Evolutionary conservation across 208 protist species (phyloP), one percentile per base, ranked within the genome.

Genomic region (Endotrypanum monterogeii): DNA sequence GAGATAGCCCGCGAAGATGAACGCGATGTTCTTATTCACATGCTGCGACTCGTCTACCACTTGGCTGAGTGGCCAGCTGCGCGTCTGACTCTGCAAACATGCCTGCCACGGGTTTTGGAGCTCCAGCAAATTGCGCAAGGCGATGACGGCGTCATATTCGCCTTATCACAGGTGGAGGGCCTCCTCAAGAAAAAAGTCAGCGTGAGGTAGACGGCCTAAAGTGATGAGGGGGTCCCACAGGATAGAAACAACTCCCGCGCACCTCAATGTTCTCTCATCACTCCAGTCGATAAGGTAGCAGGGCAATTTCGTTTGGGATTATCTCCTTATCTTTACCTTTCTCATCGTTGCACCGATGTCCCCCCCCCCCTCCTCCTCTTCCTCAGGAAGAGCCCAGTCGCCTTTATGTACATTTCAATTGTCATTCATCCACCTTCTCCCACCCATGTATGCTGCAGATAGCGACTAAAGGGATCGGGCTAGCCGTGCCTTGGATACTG

Each of bases 11-110:
- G 72, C 12, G 90, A 95, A 71, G 90, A 94, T 67, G 92, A 97
- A 74, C 89, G 90, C 0, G 92, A 97, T 60, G 90, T 96, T 3
- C 82, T 96, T 56, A 84, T 89, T 23, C 83, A 92, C 78, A 78
- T 94, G 67, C 78, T 90, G 16, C 85, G 85, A 14, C 78, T 89
- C 3, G 77, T 90, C 48, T 84, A 88, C 60, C 84, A 88, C 72
- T 37, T 96, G 39, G 88, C 89, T 8, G 92, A 94, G 79, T 89
- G 85, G 55, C 88, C 89, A 16, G 58, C 65, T 30, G 92, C 87
- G 25, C 82, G 89, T 2, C 58, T 68, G 8, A 81, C 80, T 35
- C 80, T 96, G 37, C 74, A 84, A 1, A 65, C 35, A 0, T 84
- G 76, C n/a, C 75, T 84, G 61, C 74, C 79, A n/a, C 80, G 86